Evolutionary conservation across 1,139 yeast genomes (phyloP), one percentile per base, ranked within the genome.

Genomic region (Pichia sp.): DNA sequence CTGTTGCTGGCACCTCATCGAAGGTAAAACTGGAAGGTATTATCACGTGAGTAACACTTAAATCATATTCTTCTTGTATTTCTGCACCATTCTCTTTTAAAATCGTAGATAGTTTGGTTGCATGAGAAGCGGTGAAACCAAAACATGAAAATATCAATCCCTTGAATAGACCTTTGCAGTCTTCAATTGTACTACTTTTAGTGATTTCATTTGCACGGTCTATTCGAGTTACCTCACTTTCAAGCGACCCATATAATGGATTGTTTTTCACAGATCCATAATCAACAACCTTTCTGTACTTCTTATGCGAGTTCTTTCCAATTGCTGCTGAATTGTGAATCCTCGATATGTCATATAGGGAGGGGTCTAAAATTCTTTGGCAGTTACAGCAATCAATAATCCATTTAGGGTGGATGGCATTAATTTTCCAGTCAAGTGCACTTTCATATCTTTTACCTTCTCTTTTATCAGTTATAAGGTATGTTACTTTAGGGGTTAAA

Each of bases 321-420:
- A 77, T 70, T 23, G 52, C 8, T 3, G 23, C 19, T 5, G 30
- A 11, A 45, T 52, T 30, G 13, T 60, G 61, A 0, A 71, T 59
- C 29, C 70, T 61, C 8, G 69, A 70, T 34, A 79, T 61, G 50
- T 75, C 70, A 62, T 77, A 77, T 62, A 79, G 82, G 53, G 76
- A 75, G 51, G 73, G 74, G 32, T 78, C 79, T 51, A 89, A 67
- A 2, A 81, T 74, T 0, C 89, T 90, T 4, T 79, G 81, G 58
- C 96, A 72, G 47, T 75, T 72, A 4, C 81, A 66, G 49, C 88
- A 81, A 66, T 88, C 89, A 23, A 77, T 63, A 3, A 90, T 69
- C 95, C 95, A 90, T 52, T 80, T 70, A 0, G 95, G 93, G 65
- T 87, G 90, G 3, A 89, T 80, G 1, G 84, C 78, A 0, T 88